Evolutionary conservation across 2,329 filamentous ascomycete genomes (phyloP).

Genomic region (Dryadomyces sulphureus): DNA sequence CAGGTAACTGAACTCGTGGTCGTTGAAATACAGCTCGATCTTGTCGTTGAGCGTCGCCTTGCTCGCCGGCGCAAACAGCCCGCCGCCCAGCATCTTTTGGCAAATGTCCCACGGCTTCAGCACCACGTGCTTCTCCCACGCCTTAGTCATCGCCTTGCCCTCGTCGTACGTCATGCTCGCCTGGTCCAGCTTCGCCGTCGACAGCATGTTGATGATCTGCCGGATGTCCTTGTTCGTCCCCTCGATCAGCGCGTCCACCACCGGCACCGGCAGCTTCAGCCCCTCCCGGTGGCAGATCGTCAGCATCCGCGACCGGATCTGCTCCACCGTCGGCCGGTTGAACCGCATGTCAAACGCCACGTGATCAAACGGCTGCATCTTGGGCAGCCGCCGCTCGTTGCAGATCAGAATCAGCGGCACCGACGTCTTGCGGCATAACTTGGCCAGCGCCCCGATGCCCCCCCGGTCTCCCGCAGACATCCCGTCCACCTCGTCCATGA

Average conservation of each 20-base stretch:
- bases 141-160: conserved; percentile 87
- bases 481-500: conserved; percentile 98
- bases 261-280: conserved; percentile 66
- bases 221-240: conserved; percentile 92
- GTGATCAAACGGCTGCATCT: conserved; percentile 96
- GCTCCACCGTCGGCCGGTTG: conserved; percentile 75
- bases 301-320: conserved; percentile 82
- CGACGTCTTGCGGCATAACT: conserved; percentile 88
- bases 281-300: conserved; percentile 90
- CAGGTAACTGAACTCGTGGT: conserved; percentile 91
- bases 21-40: conserved; percentile 97
- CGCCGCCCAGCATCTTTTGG: conserved; percentile 76
- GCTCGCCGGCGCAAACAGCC: conserved; percentile 71
- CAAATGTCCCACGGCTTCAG: conserved; percentile 98
- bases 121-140: conserved; percentile 95
- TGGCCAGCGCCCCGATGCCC: conserved; percentile 84
- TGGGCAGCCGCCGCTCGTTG: conserved; percentile 82
- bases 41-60: conserved; percentile 90
- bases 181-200: conserved; percentile 81
- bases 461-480: conserved; percentile 97
- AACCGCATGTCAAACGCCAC: conserved; percentile 77
- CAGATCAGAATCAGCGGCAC: conserved; percentile 95
- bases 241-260: conserved; percentile 88
- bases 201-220: conserved; percentile 97
- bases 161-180: conserved; percentile 67